phyloP scores from a whole-genome alignment of 345 rosid species.

The Alliaria petiolata region DNA sequence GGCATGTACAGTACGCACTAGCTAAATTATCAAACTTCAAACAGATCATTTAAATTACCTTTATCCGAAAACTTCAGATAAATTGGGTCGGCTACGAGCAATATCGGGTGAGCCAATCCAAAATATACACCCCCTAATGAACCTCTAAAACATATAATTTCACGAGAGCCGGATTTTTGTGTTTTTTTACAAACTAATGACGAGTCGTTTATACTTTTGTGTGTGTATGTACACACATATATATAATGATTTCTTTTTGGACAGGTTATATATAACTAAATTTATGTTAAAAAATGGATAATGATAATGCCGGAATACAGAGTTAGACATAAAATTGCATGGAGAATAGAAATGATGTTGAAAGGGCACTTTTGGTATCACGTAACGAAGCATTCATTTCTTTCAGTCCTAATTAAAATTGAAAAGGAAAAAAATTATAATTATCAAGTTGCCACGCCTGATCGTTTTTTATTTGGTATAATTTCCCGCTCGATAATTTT shows the following conservation, averaged over 20 bases:
- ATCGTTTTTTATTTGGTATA: conserved; percentile 22
- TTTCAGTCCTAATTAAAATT: conserved; percentile 43
- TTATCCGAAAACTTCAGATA: not conserved
- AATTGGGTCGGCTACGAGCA: not conserved
- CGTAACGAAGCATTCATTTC: conserved; percentile 37
- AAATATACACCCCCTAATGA: not conserved
- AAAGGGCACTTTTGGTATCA: conserved; percentile 42
- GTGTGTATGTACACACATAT: not conserved
- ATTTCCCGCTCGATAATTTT: not conserved
- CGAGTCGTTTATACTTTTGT: not conserved
- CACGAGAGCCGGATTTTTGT: too few species aligned
- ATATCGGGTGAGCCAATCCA: not conserved
- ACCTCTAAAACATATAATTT: not conserved
- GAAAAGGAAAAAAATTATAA: conserved; percentile 34
- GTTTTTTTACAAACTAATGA: not conserved
- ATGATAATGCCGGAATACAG: conserved; percentile 39
- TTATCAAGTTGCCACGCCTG: conserved; percentile 71
- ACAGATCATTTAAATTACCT: not conserved
- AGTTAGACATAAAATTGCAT: conserved; percentile 42
- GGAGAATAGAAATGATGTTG: conserved; percentile 54
- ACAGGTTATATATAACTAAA: conserved; percentile 15
- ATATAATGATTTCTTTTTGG: not conserved
- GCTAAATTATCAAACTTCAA: not conserved
- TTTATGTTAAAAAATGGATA: conserved; percentile 15
- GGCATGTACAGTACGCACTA: not conserved